Percentiles rank a stretch among this genome's conserved stretches.
Evolutionary conservation across 2,329 filamentous ascomycete species (phyloP).

Genomic region (Nigrospora oryzae): DNA sequence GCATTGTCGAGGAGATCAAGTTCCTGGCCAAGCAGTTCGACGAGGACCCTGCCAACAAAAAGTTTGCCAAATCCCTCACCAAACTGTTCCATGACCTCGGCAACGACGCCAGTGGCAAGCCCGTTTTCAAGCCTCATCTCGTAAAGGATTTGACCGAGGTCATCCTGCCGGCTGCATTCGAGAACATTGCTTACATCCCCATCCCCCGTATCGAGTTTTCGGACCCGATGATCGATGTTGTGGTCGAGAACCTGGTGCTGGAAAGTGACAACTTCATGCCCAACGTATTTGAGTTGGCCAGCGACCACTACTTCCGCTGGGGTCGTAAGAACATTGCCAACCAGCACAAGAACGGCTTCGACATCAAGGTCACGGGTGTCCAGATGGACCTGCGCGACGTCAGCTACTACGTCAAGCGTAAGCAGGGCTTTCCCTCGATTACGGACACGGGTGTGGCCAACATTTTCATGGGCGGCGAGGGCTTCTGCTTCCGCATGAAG

Average conservation of each 20-base stretch:
- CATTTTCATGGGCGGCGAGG: constrained; percentile 76
- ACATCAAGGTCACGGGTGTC: constrained; percentile 79
- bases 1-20: constrained; percentile 80
- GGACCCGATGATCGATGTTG: constrained; percentile 73
- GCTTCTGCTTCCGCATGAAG: constrained; percentile 87
- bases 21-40: constrained; percentile 88
- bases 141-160: constrained; percentile 82
- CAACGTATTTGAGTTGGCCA: constrained; percentile 80
- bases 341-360: constrained; percentile 71
- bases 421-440: constrained; percentile 83
- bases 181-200: constrained; percentile 82
- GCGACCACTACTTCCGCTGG: constrained; percentile 92
- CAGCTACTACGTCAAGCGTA: constrained; percentile 90
- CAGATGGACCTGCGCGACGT: constrained; percentile 91
- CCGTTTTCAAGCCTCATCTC: constrained; percentile 85
- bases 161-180: constrained; percentile 74
- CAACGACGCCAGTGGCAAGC: constrained; percentile 74
- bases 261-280: constrained; percentile 97
- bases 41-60: constrained; percentile 75
- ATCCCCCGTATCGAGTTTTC: constrained; percentile 91
- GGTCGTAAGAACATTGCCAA: constrained; percentile 80
- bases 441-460: constrained; percentile 85
- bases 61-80: constrained; percentile 65
- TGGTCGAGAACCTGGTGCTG: constrained; percentile 90
- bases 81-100: constrained; percentile 87